Conservation (phyloP, 495 filamentous ascomycete genomes). For the Physcia stellaris region DNA sequence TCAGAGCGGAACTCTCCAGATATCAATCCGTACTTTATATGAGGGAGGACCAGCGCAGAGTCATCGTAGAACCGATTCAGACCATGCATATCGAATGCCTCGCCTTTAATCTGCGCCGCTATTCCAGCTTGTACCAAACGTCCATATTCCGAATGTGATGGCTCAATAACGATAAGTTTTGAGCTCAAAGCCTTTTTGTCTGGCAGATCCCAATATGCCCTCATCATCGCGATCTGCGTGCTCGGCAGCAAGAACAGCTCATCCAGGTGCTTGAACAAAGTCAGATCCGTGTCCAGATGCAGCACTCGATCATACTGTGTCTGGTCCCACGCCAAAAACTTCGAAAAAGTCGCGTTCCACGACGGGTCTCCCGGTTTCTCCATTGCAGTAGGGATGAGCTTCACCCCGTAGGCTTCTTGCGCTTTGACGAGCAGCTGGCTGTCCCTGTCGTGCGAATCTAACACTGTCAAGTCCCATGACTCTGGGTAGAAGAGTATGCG, state of each 20-base stretch:
- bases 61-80: conserved; percentile 57
- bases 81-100: conserved; percentile 58
- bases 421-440: conserved; percentile 46
- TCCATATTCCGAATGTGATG: conserved; percentile 39
- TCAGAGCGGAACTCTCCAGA: conserved; percentile 53
- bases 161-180: conserved; percentile 51
- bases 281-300: conserved; percentile 55
- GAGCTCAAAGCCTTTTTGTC: conserved; percentile 40
- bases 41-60: conserved; percentile 58
- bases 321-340: conserved; percentile 58
- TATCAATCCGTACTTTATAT: conserved; percentile 55
- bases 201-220: conserved; percentile 57
- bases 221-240: conserved; percentile 46
- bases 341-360: conserved; percentile 53
- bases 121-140: conserved; percentile 30
- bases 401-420: conserved; percentile 44
- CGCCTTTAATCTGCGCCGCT: neutral
- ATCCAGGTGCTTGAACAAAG: conserved; percentile 48
- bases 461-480: conserved; percentile 19
- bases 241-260: conserved; percentile 61
- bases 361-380: conserved; percentile 35
- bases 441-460: conserved; percentile 9
- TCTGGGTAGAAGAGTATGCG: conserved; percentile 54
- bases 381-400: conserved; percentile 45
- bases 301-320: conserved; percentile 55